phyloP scores from a whole-genome alignment of 2,329 filamentous ascomycete species.

The Cylindrodendrum hubeiense region DNA sequence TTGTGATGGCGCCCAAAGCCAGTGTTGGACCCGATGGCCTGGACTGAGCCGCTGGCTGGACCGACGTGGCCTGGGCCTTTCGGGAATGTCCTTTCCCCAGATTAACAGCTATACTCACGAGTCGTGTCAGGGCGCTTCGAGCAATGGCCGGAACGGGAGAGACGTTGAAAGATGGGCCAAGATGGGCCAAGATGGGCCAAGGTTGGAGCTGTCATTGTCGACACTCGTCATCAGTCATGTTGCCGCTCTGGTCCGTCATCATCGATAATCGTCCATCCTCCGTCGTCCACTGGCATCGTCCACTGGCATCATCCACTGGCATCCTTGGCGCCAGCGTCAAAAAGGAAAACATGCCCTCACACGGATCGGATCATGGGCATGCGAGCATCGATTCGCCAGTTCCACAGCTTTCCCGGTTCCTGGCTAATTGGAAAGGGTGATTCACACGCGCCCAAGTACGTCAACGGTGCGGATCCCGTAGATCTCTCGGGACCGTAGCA shows the following conservation, averaged over 20 bases:
- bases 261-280: too few relatives aligned
- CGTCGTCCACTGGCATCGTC: too few relatives aligned
- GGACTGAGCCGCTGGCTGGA: background rate
- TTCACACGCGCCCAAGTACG: slow-evolving; percentile 1
- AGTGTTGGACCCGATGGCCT: background rate
- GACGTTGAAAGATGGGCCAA: background rate
- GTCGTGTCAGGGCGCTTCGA: background rate
- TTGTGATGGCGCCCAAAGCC: background rate
- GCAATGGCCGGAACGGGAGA: background rate
- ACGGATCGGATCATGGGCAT: background rate
- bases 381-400: background rate
- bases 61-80: background rate
- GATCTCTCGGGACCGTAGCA: slow-evolving; percentile 2
- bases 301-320: too few relatives aligned
- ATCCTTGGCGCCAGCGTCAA: too few relatives aligned
- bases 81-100: background rate
- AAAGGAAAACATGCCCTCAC: too few relatives aligned
- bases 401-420: slow-evolving; percentile 8
- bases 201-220: background rate
- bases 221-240: too few relatives aligned
- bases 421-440: slow-evolving; percentile 11
- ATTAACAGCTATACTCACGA: background rate
- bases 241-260: too few relatives aligned
- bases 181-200: too few relatives aligned
- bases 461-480: slow-evolving; percentile 22